These are phyloP conservation scores for Dactylellina sp. DNA, from an alignment of 2,329 filamentous ascomycete genomes.

Conservation along the genomic window DNA sequence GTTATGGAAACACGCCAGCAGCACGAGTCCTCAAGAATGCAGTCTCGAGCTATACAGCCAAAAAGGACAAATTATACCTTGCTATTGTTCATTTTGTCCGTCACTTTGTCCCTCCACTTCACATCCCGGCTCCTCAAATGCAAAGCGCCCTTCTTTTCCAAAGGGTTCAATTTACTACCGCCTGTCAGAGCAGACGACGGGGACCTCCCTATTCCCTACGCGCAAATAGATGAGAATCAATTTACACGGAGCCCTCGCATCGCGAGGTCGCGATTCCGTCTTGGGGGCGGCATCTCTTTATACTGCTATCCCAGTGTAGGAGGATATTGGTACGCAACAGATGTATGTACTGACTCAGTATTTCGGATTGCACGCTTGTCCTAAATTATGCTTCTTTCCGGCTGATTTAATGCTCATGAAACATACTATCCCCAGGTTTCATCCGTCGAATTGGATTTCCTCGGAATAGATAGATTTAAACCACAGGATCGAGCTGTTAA, in stretches of 20 bases:
- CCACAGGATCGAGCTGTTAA: constrained; percentile 9
- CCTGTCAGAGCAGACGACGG: constrained; percentile 11
- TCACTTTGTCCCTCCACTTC: constrained; percentile 11
- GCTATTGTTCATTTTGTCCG: constrained; percentile 21
- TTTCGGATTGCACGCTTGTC: constrained; percentile 8
- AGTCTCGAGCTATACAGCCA: constrained; percentile 13
- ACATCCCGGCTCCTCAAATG: constrained; percentile 13
- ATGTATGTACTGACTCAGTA: constrained; percentile 10
- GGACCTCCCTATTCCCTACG: background rate
- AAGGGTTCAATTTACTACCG: constrained; percentile 16
- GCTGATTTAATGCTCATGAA: constrained; percentile 19
- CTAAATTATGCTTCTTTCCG: constrained; percentile 17
- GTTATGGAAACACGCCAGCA: constrained; percentile 12
- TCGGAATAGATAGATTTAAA: constrained; percentile 29
- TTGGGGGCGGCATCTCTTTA: constrained; percentile 18
- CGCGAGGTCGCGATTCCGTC: constrained; percentile 14
- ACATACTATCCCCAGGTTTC: constrained; percentile 17
- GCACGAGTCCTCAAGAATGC: constrained; percentile 18
- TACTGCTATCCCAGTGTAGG: constrained; percentile 22
- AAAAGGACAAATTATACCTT: constrained; percentile 24
- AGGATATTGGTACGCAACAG: constrained; percentile 8
- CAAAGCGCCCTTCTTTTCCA: constrained; percentile 4
- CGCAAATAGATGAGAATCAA: background rate
- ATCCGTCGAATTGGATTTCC: constrained; percentile 28
- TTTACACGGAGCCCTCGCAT: background rate